These are phyloP conservation scores for Trichoderma cornu-damae DNA, from an alignment of 2,329 filamentous ascomycete genomes.

Conservation along the genomic window DNA sequence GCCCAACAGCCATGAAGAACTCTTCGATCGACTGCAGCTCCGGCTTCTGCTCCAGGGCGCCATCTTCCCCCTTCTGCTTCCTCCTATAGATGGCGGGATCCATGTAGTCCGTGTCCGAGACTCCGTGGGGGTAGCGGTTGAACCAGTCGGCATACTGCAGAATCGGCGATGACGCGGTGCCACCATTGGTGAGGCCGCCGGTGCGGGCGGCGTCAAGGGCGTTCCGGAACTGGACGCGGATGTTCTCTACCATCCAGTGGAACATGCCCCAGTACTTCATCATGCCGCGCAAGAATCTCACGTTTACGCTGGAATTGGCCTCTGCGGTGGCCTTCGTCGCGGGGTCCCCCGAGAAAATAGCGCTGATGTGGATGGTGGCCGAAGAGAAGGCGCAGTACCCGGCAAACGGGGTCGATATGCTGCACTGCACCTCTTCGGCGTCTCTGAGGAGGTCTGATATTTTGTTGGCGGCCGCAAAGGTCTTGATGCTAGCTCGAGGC, in stretches of 20 bases:
- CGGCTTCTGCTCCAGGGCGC: constrained; percentile 79
- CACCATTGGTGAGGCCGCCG: constrained; percentile 50
- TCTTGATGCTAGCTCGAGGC: constrained; percentile 66
- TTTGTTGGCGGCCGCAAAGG: constrained; percentile 76
- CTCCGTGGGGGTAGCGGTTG: constrained; percentile 85
- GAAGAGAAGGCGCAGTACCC: constrained; percentile 93
- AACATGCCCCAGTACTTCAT: constrained; percentile 99
- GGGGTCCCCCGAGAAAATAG: constrained; percentile 80
- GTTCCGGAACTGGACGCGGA: constrained; percentile 80
- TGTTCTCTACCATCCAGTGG: constrained; percentile 89
- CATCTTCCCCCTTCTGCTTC: constrained; percentile 78
- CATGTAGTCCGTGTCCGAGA: constrained; percentile 77
- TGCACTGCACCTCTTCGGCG: constrained; percentile 60
- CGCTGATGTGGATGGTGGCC: constrained; percentile 89
- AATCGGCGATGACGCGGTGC: constrained; percentile 54
- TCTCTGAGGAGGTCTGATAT: constrained; percentile 82
- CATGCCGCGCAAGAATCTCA: constrained; percentile 89
- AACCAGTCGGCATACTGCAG: constrained; percentile 99
- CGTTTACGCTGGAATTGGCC: constrained; percentile 77
- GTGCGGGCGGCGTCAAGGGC: constrained; percentile 76
- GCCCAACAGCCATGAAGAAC: constrained; percentile 78
- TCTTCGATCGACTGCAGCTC: constrained; percentile 93
- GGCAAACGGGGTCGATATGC: constrained; percentile 83
- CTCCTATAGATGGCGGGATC: constrained; percentile 63
- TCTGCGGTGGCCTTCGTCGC: constrained; percentile 72